phyloP scores from a whole-genome alignment of 1,284 basidiomycete genomes.

The Heimioporus retisporus region DNA sequence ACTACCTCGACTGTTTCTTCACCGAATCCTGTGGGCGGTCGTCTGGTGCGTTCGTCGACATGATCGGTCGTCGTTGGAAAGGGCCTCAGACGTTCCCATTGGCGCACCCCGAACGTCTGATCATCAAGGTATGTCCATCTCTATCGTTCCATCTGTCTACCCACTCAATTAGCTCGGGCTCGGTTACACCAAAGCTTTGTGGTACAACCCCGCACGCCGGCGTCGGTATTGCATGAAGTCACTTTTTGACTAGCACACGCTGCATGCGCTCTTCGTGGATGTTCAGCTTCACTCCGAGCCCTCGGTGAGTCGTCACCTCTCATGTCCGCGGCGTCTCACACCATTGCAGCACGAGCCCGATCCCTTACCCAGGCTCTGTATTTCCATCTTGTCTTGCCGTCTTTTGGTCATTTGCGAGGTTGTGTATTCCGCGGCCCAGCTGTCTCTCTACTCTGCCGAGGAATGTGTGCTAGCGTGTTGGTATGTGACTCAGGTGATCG shows the following conservation, averaged over 20 bases:
- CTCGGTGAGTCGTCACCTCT: constrained; percentile 39
- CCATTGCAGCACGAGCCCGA: constrained; percentile 34
- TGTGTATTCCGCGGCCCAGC: constrained; percentile 79
- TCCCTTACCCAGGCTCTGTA: constrained; percentile 50
- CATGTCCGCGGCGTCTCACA: constrained; percentile 8
- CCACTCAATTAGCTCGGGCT: constrained; percentile 58
- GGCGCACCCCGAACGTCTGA: constrained; percentile 60
- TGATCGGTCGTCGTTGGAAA: constrained; percentile 52
- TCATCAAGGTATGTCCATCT: constrained; percentile 59
- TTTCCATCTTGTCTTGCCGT: constrained; percentile 65
- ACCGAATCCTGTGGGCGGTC: constrained; percentile 66
- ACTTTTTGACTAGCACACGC: constrained; percentile 69
- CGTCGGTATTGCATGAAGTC: constrained; percentile 73
- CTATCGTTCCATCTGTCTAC: constrained; percentile 11
- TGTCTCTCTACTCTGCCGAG: constrained; percentile 75
- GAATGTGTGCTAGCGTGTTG: constrained; percentile 83
- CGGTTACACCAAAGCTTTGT: constrained; percentile 66
- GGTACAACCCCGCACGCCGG: constrained; percentile 75
- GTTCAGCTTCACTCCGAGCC: constrained; percentile 47
- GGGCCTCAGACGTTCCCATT: constrained; percentile 46
- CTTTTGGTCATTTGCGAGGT: constrained; percentile 73
- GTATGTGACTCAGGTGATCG: constrained; percentile 68
- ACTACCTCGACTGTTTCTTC: constrained; percentile 75
- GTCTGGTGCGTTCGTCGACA: constrained; percentile 56
- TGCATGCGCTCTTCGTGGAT: constrained; percentile 60